Conservation (phyloP, 208 protist genomes). For the Wallacemonas sp. region DNA sequence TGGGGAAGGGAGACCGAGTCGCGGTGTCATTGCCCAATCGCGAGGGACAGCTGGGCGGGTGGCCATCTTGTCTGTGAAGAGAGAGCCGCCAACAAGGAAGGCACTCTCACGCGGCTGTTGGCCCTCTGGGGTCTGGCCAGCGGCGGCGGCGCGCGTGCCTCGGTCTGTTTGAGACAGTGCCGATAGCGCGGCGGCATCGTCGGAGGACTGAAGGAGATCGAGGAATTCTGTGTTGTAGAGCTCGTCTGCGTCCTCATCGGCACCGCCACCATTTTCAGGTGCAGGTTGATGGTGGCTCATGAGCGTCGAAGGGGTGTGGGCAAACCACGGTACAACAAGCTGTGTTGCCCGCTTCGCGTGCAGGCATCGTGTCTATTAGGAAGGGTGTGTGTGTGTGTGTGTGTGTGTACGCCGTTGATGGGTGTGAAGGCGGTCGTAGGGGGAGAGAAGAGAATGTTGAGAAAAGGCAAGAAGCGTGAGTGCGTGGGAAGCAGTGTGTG, state of each 20-base stretch:
- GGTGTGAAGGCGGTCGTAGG: no score
- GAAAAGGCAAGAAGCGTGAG: no score
- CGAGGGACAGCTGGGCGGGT: background rate
- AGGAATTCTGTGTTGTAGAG: slow-evolving; percentile 27
- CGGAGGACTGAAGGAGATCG: slow-evolving; percentile 20
- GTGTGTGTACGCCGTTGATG: no score
- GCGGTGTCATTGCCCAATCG: background rate
- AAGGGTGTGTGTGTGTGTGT: no score
- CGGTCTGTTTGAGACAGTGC: background rate
- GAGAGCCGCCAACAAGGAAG: slow-evolving; percentile 47
- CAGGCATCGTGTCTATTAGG: no score
- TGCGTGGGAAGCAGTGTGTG: no score
- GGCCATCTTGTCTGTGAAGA: slow-evolving; percentile 26
- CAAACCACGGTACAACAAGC: no score
- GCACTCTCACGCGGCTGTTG: background rate
- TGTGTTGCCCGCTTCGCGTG: no score
- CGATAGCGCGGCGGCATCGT: slow-evolving; percentile 8
- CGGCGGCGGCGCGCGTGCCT: background rate
- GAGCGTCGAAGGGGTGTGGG: no score
- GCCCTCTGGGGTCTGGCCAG: background rate
- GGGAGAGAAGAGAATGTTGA: no score
- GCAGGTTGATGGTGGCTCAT: no score
- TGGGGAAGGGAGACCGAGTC: background rate
- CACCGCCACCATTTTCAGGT: no score
- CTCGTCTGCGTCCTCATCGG: background rate